Base-by-base conservation (phyloP, 495 filamentous ascomycete genomes). In the Penicillium coprophilum region DNA sequence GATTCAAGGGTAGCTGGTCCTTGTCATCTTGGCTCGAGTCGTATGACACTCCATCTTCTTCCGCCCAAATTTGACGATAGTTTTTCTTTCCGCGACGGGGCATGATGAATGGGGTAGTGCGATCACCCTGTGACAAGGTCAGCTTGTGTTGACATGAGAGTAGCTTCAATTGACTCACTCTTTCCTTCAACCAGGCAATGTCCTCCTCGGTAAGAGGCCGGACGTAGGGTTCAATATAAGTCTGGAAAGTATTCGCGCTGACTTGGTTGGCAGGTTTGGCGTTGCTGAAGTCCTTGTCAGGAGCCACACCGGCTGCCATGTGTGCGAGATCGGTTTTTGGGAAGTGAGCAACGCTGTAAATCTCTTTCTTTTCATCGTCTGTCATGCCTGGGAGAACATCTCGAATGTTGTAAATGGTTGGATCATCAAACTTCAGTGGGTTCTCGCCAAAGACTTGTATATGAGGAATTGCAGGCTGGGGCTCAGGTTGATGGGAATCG, bases 261-360 rank as follows among this genome's bases (percentile, higher is more conserved):
- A 96, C 94, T 72, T 97, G 95, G 58, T 93, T 96, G 9, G 85
- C 85, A 9, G 93, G 91, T 67, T 99, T 97, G 15, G 91, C 87
- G 62, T 87, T 96, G 62, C 89, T 95, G 60, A 96, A 97, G 71
- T 99, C 95, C 67, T 88, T 89, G 68, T 97, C 92, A 2, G 94
- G 94, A 4, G 91, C 85, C 19, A 87, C 85, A 43, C 94, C 95
- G 36, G 92, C 88, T 61, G 95, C 94, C 58, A 93, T 81, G 60
- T 96, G 85, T 38, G 80, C 75, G 3, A 99, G 81, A 67, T 97
- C 90, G 53, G 81, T 84, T 28, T 79, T 76, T 1, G 94, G 94
- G 66, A 95, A 99, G 6, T 78, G 73, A 7, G 89, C 83, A 7
- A 99, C 94, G 12, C 89, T 89, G 70, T 89, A 96, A 40, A 97